phyloP scores from a whole-genome alignment of 441 rosid genomes.

The California macrophylla region DNA sequence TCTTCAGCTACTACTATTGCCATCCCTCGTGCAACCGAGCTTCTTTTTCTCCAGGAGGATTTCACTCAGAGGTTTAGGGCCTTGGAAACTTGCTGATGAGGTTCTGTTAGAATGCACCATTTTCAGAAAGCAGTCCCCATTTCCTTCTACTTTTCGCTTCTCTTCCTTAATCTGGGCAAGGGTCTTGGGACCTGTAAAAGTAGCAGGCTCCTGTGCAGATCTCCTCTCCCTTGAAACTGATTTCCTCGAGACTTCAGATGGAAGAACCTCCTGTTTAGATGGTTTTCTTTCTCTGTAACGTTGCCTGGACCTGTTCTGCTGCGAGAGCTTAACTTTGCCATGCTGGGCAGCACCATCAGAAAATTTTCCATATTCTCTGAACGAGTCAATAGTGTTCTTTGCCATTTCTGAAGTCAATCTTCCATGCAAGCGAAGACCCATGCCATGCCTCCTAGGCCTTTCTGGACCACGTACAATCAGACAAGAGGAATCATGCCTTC shows the following conservation, averaged over 20 bases:
- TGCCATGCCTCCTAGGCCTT: constrained; percentile 22
- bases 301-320: constrained; percentile 17
- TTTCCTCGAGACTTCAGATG: constrained; percentile 25
- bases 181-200: constrained; percentile 46
- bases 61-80: constrained; percentile 48
- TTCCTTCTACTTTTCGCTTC: constrained; percentile 29
- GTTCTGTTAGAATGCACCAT: constrained; percentile 9
- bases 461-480: constrained; percentile 16
- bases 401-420: constrained; percentile 28
- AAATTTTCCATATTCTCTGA: constrained; percentile 18
- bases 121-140: constrained; percentile 10
- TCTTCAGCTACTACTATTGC: constrained; percentile 2
- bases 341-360: constrained; percentile 14
- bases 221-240: constrained; percentile 22
- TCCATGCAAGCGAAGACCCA: constrained; percentile 16
- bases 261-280: constrained; percentile 13
- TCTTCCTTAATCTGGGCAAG: constrained; percentile 49
- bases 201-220: constrained; percentile 16
- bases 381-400: constrained; percentile 22
- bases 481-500: constrained; percentile 22
- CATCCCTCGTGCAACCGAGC: constrained; percentile 7
- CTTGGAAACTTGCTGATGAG: constrained; percentile 29
- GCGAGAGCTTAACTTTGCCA: constrained; percentile 21
- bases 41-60: constrained; percentile 39
- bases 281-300: constrained; percentile 22